Conservation (phyloP, 1,139 yeast genomes). For the Saccharomycopsis crataegensis region DNA sequence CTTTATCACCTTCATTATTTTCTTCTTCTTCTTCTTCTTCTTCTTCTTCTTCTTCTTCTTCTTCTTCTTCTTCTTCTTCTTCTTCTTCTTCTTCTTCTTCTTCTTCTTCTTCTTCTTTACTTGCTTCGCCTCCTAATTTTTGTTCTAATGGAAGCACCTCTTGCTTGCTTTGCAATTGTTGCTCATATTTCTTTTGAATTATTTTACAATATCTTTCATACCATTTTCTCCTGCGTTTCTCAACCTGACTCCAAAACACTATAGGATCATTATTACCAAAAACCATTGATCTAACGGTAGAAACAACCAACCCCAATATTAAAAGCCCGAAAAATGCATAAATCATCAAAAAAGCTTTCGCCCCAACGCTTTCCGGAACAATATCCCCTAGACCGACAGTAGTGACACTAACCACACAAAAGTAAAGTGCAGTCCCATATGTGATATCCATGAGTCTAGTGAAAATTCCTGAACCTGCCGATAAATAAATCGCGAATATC, state of each 20-base stretch:
- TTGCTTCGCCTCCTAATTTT: constrained; percentile 9
- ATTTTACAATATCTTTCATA: constrained; percentile 18
- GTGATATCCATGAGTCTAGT: constrained; percentile 34
- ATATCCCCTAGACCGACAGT: constrained; percentile 81
- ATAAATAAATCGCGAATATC: constrained; percentile 58
- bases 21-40: neutral
- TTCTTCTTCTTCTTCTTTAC: constrained; percentile 22
- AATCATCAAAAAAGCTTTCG: constrained; percentile 50
- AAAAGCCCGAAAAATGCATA: constrained; percentile 66
- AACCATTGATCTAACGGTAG: constrained; percentile 62
- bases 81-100: constrained; percentile 18
- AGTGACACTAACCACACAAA: constrained; percentile 59
- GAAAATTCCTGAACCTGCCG: constrained; percentile 59
- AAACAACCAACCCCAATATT: constrained; percentile 62
- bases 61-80: constrained; percentile 9
- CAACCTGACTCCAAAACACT: constrained; percentile 55
- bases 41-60: constrained; percentile 24
- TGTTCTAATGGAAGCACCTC: too few relatives aligned
- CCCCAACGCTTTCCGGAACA: constrained; percentile 43
- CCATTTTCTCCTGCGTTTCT: constrained; percentile 29
- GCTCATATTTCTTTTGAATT: constrained; percentile 22
- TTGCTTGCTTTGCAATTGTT: constrained; percentile 6
- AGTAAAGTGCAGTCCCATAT: constrained; percentile 62
- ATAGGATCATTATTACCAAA: constrained; percentile 54
- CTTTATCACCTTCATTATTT: neutral